These are phyloP conservation scores for Fusarium torulosum DNA, from an alignment of 2,329 filamentous ascomycete species.

Conservation along the genomic window DNA sequence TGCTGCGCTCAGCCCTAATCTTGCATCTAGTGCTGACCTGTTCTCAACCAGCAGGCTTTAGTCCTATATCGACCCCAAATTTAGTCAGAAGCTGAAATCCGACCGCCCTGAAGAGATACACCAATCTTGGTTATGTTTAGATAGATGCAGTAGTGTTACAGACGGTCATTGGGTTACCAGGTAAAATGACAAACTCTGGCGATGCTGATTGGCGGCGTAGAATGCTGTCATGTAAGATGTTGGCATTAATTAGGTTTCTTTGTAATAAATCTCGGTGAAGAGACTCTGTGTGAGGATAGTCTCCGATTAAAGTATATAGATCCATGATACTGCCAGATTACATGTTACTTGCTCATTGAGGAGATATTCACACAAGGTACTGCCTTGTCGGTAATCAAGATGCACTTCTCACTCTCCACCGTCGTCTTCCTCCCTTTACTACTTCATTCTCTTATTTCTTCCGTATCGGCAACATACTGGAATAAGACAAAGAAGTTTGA, in stretches of 20 bases:
- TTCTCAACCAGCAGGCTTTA: neutral
- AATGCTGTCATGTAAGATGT: slow-evolving; percentile 8
- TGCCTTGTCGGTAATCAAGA: slow-evolving; percentile 10
- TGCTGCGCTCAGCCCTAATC: neutral
- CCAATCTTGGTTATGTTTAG: neutral
- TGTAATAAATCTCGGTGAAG: no score
- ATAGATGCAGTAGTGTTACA: neutral
- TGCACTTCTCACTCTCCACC: slow-evolving; percentile 14
- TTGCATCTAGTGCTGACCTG: slow-evolving; percentile 20
- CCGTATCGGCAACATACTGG: slow-evolving; percentile 17
- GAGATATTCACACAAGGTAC: neutral
- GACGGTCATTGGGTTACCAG: neutral
- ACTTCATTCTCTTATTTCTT: slow-evolving; percentile 9
- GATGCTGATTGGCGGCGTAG: slow-evolving; percentile 7
- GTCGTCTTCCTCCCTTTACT: slow-evolving; percentile 19
- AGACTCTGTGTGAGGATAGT: neutral
- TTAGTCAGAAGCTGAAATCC: neutral
- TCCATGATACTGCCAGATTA: neutral
- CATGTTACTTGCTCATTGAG: neutral
- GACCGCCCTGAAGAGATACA: neutral
- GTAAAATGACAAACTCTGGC: neutral
- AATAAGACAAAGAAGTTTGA: slow-evolving; percentile 44
- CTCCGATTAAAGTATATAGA: slow-evolving; percentile 11
- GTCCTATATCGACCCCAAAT: neutral
- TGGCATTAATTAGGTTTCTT: neutral